Evolutionary conservation across 164 flowering plant species (phyloP), one percentile per base, ranked within the genome.

Genomic region (Aristolochia californica): DNA sequence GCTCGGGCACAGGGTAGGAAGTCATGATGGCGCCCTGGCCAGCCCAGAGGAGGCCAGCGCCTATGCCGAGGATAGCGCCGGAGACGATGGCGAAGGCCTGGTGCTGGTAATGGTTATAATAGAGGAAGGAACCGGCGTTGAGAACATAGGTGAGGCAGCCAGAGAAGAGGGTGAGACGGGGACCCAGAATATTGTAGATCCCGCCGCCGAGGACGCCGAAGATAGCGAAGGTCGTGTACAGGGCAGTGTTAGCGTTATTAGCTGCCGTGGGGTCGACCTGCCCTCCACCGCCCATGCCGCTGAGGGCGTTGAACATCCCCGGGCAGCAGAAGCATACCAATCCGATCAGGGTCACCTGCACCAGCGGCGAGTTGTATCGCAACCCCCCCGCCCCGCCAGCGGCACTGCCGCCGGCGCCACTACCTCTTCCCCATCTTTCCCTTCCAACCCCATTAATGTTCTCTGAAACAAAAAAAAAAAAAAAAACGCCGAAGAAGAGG

Each of bases 261-360:
- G 90, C 77, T 22, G 91, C 99, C 11, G 85, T 79, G 50, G 65
- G 73, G 59, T 93, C 82, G 13, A 89, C 82, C 60, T 89, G 99
- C 10, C 99, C 99, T n/a, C 95, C 95, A 10, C 91, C 99, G 11
- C 97, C 99, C 97, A 89, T 82, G 63, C 99, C 97, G 16, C 80
- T 74, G 26, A 89, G 81, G 55, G 97, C 97, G 59, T 89, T 89
- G 80, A 85, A 93, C 99, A 93, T 89, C 13, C 97, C 99, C 0
- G 99, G 97, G 51, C 99, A 93, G 64, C 99, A 93, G 71, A 93
- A 93, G 60, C 99, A 93, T 5, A 93, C 95, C 1, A 87, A 58
- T 0, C 97, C 99, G 14, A 87, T 89, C 17, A 93, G 26, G 57
- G 43, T 34, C 0, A 93, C 83, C 60, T 89, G 99, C 3, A 77